Percentiles rank a stretch among this genome's conserved stretches.
phyloP scores from a whole-genome alignment of 164 flowering plant genomes.

The Stephania cephalantha region DNA sequence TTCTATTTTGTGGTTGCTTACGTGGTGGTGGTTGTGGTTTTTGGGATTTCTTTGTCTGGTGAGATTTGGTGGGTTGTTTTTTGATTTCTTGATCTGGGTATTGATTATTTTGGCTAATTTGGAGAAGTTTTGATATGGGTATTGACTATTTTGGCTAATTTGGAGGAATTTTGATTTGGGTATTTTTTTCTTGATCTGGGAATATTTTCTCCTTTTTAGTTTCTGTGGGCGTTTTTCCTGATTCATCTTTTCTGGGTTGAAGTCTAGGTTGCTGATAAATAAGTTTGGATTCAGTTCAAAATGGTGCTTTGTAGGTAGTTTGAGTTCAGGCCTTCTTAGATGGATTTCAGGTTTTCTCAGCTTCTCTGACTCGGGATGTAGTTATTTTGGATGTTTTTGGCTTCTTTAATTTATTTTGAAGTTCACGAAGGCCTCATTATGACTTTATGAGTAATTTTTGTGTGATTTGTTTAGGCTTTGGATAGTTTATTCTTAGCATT shows the following conservation, averaged over 20 bases:
- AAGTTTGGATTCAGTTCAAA: background rate
- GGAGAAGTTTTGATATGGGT: background rate
- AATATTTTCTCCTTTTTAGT: background rate
- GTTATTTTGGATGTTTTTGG: background rate
- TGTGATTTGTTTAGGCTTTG: background rate
- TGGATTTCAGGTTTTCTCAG: background rate
- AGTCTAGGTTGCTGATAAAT: background rate
- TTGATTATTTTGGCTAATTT: background rate
- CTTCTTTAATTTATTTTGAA: background rate
- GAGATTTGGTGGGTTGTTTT: background rate
- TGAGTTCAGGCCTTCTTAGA: background rate
- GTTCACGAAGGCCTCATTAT: background rate
- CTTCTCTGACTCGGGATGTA: background rate
- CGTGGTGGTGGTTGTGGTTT: background rate
- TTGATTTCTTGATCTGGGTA: background rate
- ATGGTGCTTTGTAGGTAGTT: background rate
- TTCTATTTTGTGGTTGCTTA: background rate
- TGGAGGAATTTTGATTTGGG: slow-evolving; percentile 4
- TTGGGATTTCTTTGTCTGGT: no score
- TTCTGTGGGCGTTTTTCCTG: background rate
- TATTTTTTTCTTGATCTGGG: background rate
- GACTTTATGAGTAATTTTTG: background rate
- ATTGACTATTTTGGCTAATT: background rate
- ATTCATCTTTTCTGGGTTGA: background rate
- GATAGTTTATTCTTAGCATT: background rate